Base-by-base conservation (phyloP, 2,329 filamentous ascomycete species). In the Ophiosphaerella herpotricha region DNA sequence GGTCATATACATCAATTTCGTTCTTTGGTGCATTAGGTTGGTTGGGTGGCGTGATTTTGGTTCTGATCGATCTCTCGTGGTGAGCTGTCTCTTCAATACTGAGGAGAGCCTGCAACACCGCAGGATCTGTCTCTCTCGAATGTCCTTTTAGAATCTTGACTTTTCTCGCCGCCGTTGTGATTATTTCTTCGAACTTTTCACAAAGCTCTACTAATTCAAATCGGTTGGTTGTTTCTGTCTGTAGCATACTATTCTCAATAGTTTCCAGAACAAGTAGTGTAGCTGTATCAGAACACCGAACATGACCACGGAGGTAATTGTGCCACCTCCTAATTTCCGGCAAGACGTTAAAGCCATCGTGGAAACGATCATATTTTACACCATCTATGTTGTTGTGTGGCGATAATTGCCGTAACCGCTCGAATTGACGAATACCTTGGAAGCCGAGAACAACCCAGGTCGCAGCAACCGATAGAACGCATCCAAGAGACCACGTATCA, bases 401-500 rank as follows among this genome's bases (percentile, higher is more conserved):
- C 1, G 46, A 31, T 2, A 48, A 26, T 7, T 31, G 29, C 23
- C 58, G 39, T 1, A 70, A 7, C 2, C 55, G 38, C 1, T 57
- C 39, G 36, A 63, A 74, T 38, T 65, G 51, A 1, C 41, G 49
- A 3, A 74, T 53, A 3, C 74, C 74, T 41, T 67, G 33, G n/a
- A 47, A 51, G 0, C 74, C 74, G 1, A 75, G 46, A 0, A 73
- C 64, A 6, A 72, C 57, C 63, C 73, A 77, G 0, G 74, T 75
- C 1, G 74, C 75, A 4, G 70, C 68, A 1, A 72, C 54, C 0
- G 74, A 76, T 18, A 76, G 54, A 1, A 77, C 72, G 36, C 75
- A 77, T 0, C 61, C 61, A 23, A 60, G 52, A 1, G 75, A 76
- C 75, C 75, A 78, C 0, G 65, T 70, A 39, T 78, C 75, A 7